Evolutionary conservation across 2,329 filamentous ascomycete species (phyloP).

Genomic region (Amauroascus niger): DNA sequence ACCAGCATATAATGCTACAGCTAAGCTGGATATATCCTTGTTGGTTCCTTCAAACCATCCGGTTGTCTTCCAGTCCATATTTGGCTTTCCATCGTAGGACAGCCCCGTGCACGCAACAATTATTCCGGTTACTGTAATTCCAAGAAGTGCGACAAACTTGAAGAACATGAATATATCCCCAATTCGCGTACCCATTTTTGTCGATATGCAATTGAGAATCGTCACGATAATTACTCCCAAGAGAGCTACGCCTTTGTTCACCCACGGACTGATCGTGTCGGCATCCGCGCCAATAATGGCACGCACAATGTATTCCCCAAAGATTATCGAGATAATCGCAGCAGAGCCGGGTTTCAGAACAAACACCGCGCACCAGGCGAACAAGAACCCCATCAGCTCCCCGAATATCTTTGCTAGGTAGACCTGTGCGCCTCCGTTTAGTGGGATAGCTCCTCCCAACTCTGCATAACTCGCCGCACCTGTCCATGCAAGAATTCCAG

Average conservation of each 20-base stretch:
- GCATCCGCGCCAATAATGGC: constrained; percentile 80
- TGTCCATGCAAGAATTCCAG: constrained; percentile 91
- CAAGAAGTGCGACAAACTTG: constrained; percentile 83
- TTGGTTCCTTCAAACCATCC: constrained; percentile 85
- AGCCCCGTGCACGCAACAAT: constrained; percentile 81
- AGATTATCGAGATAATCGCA: constrained; percentile 94
- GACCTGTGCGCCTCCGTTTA: constrained; percentile 89
- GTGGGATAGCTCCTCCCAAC: constrained; percentile 84
- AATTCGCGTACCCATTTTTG: constrained; percentile 72
- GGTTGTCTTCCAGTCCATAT: constrained; percentile 73
- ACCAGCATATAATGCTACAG: constrained; percentile 86
- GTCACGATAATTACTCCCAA: constrained; percentile 67
- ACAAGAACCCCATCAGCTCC: constrained; percentile 83
- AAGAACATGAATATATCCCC: constrained; percentile 94
- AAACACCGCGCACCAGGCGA: constrained; percentile 90
- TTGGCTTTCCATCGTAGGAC: constrained; percentile 65
- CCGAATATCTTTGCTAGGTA: constrained; percentile 96
- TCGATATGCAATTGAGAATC: constrained; percentile 81
- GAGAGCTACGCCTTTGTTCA: constrained; percentile 80
- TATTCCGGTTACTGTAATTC: constrained; percentile 76
- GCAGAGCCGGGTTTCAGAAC: constrained; percentile 89
- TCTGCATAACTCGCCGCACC: constrained; percentile 92
- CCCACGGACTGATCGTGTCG: constrained; percentile 69
- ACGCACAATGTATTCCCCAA: constrained; percentile 92
- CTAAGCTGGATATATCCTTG: constrained; percentile 72